phyloP scores from a whole-genome alignment of 129 eudicot species.

The Helianthus tuberosus region DNA sequence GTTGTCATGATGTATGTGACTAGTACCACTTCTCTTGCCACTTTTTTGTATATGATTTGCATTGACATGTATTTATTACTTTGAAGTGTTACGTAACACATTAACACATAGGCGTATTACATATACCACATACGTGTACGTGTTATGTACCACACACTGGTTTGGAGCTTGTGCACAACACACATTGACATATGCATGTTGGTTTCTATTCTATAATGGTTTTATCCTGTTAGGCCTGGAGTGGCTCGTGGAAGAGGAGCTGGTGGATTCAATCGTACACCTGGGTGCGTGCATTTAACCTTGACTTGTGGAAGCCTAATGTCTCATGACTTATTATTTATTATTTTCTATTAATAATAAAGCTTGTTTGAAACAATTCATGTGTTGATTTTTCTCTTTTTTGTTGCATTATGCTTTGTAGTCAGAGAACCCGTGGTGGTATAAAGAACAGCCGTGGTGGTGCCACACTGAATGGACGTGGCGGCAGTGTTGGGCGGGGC shows the following conservation, averaged over 20 bases:
- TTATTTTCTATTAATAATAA: not conserved
- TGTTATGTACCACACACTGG: not conserved
- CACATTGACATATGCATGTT: not conserved
- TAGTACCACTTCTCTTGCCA: not conserved
- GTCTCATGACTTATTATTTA: not conserved
- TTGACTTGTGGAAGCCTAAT: not conserved
- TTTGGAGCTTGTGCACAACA: not conserved
- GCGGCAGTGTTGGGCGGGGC: conserved; percentile 40
- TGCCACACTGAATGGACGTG: conserved; percentile 33
- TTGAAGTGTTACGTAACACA: not conserved
- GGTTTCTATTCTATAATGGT: not conserved
- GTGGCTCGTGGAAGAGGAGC: conserved; percentile 55
- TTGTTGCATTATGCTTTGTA: conserved; percentile 25
- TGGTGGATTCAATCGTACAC: conserved; percentile 43
- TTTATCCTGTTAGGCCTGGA: conserved; percentile 56
- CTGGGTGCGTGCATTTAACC: conserved; percentile 42
- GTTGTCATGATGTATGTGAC: conserved; percentile 73
- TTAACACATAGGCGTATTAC: not conserved
- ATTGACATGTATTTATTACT: not conserved
- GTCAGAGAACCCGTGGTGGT: conserved; percentile 63
- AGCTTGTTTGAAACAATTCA: not conserved
- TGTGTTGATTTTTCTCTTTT: not conserved
- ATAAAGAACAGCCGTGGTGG: conserved; percentile 39
- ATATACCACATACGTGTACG: not conserved
- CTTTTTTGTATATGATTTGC: not conserved